Evolutionary conservation across 2,329 filamentous ascomycete species (phyloP).

Genomic region (Ceratocystis ficicola): DNA sequence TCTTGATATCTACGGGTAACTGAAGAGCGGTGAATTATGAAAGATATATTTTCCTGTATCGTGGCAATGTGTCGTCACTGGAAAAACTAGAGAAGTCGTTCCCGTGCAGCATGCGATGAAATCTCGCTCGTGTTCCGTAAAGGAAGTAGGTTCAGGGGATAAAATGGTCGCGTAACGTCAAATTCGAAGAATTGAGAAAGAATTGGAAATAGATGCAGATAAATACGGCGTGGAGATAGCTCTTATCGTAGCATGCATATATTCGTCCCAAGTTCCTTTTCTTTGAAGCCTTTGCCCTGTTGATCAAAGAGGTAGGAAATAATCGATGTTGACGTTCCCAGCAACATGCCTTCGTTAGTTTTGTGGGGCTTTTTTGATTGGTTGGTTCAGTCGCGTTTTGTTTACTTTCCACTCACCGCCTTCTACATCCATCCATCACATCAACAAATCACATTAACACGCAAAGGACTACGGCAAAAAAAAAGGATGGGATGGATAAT

Average conservation of each 20-base stretch:
- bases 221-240: neutral
- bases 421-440: neutral
- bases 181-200: neutral
- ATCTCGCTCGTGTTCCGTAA: neutral
- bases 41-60: neutral
- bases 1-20: neutral
- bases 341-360: constrained; percentile 13
- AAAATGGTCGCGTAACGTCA: neutral
- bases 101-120: neutral
- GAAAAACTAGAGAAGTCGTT: neutral
- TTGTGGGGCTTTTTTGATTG: constrained; percentile 17
- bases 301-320: neutral
- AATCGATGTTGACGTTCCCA: constrained; percentile 5
- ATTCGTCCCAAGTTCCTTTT: neutral
- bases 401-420: constrained; percentile 26
- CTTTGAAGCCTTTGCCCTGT: neutral
- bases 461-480: neutral
- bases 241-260: neutral
- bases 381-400: constrained; percentile 27
- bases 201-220: neutral
- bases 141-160: neutral
- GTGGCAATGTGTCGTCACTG: neutral
- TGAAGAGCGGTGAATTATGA: neutral
- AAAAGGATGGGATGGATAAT: neutral
- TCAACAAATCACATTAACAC: neutral